Percentiles rank a stretch among this genome's conserved stretches.
phyloP scores from a whole-genome alignment of 2,329 filamentous ascomycete species.

The Penicillium sp. region DNA sequence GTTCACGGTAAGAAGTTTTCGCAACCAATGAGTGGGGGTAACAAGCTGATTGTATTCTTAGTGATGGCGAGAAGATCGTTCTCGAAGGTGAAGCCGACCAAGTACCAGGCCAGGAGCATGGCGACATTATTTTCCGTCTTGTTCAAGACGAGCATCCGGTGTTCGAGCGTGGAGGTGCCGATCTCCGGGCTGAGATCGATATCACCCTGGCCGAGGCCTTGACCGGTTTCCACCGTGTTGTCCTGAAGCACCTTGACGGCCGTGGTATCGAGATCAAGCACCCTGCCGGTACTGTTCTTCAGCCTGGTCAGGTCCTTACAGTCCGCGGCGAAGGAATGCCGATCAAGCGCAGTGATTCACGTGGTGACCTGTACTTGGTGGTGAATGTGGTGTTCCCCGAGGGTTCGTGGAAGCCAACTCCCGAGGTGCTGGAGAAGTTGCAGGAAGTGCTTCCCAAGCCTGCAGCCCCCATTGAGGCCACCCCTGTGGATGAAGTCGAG shows the following conservation, averaged over 20 bases:
- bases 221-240: conserved; percentile 84
- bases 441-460: conserved; percentile 71
- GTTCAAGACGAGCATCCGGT: conserved; percentile 76
- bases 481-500: conserved; percentile 81
- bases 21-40: not conserved
- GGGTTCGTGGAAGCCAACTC: conserved; percentile 74
- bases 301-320: conserved; percentile 82
- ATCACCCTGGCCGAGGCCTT: conserved; percentile 82
- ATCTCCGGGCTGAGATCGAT: conserved; percentile 77
- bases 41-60: conserved; percentile 23
- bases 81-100: conserved; percentile 95
- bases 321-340: conserved; percentile 93
- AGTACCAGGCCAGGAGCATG: conserved; percentile 80
- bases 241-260: conserved; percentile 89
- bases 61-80: conserved; percentile 82
- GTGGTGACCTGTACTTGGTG: conserved; percentile 82
- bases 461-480: conserved; percentile 62
- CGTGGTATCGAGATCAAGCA: conserved; percentile 81
- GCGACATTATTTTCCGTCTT: conserved; percentile 88
- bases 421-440: conserved; percentile 69
- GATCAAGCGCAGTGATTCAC: conserved; percentile 75
- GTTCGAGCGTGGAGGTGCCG: conserved; percentile 80
- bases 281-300: conserved; percentile 75
- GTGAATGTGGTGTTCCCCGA: conserved; percentile 88
- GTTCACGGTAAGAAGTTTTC: conserved; percentile 58